phyloP scores from a whole-genome alignment of 202 grass and related monocot genomes.

The Zizania palustris region DNA sequence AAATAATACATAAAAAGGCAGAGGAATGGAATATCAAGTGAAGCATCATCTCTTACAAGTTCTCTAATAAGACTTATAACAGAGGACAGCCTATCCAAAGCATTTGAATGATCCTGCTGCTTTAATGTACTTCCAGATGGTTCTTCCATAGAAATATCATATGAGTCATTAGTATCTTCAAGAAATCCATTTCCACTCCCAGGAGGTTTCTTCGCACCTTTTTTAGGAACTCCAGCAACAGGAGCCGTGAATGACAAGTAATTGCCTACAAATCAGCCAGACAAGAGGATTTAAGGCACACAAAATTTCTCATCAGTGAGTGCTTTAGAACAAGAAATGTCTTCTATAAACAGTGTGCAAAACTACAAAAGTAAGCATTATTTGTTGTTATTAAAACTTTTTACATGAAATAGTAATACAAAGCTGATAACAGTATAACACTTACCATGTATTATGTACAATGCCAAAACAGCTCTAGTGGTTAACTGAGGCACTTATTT shows the following conservation, averaged over 20 bases:
- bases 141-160: constrained; percentile 44
- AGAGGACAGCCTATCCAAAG: constrained; percentile 61
- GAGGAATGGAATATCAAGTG: constrained; percentile 39
- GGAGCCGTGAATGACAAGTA: constrained; percentile 73
- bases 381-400: constrained; percentile 20
- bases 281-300: constrained; percentile 29
- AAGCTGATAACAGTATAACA: constrained; percentile 39
- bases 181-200: constrained; percentile 82
- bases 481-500: constrained; percentile 1
- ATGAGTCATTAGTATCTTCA: constrained; percentile 48
- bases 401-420: constrained; percentile 17
- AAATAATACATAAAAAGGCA: background rate
- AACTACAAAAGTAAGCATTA: constrained; percentile 3
- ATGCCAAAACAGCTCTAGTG: constrained; percentile 26
- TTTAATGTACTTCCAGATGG: constrained; percentile 54
- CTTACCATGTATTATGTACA: background rate
- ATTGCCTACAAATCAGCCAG: constrained; percentile 55
- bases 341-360: background rate
- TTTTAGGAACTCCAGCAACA: constrained; percentile 43
- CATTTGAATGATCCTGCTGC: constrained; percentile 45
- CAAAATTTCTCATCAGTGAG: constrained; percentile 24
- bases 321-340: constrained; percentile 19
- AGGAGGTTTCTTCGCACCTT: constrained; percentile 50
- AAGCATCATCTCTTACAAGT: constrained; percentile 54
- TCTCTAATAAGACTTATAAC: constrained; percentile 60